phyloP scores from a whole-genome alignment of 2,329 filamentous ascomycete species.

The Sordariomycetes sp. region DNA sequence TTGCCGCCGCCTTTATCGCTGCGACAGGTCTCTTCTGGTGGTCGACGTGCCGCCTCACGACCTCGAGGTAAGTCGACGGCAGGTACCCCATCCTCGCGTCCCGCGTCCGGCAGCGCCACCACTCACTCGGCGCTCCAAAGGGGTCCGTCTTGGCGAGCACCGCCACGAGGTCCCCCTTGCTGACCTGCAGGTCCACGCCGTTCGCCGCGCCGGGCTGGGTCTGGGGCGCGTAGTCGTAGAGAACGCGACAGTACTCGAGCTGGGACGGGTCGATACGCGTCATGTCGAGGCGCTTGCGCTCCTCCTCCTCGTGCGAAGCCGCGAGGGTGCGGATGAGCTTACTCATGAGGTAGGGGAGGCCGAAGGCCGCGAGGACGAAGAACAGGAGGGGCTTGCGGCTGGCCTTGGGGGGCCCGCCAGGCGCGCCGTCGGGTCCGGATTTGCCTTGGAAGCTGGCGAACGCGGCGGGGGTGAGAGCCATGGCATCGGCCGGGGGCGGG shows the following conservation, averaged over 20 bases:
- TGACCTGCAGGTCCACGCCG: constrained; percentile 80
- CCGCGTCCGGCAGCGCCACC: constrained; percentile 90
- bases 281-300: constrained; percentile 47
- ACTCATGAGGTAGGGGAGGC: constrained; percentile 91
- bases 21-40: constrained; percentile 26
- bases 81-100: constrained; percentile 89
- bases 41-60: constrained; percentile 45
- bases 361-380: constrained; percentile 90
- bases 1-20: constrained; percentile 38
- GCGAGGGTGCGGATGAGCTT: constrained; percentile 86
- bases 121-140: constrained; percentile 83
- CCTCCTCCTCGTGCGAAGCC: constrained; percentile 74
- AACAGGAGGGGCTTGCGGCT: constrained; percentile 94
- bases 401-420: constrained; percentile 54
- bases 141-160: constrained; percentile 90
- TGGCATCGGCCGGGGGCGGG: constrained; percentile 78
- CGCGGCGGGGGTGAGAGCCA: constrained; percentile 75
- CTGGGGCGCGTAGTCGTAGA: constrained; percentile 90
- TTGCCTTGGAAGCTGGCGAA: constrained; percentile 85
- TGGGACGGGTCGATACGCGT: constrained; percentile 70
- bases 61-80: constrained; percentile 81
- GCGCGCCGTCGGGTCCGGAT: constrained; percentile 37
- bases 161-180: constrained; percentile 91
- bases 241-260: constrained; percentile 88
- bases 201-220: constrained; percentile 39